Evolutionary conservation across 2,329 filamentous ascomycete genomes (phyloP).

Genomic region (Phialocephala subalpina): DNA sequence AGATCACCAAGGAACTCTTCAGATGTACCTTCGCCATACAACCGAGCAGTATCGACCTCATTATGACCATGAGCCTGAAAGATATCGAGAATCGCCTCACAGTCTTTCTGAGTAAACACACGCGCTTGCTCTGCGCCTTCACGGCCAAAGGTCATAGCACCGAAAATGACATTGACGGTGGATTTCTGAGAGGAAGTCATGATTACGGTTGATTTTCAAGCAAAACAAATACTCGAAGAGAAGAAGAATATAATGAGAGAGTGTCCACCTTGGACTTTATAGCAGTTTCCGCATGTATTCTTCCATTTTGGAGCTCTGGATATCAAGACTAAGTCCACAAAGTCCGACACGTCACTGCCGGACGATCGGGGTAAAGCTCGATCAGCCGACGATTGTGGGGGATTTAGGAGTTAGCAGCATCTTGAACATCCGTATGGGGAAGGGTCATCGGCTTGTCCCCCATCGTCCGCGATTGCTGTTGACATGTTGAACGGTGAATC

Average conservation of each 20-base stretch:
- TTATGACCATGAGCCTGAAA: slow-evolving; percentile 16
- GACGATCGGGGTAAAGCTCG: neutral
- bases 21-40: slow-evolving; percentile 70
- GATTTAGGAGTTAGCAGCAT: neutral
- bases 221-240: neutral
- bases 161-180: slow-evolving; percentile 24
- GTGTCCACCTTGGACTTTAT: neutral
- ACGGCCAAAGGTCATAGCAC: slow-evolving; percentile 27
- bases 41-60: slow-evolving; percentile 59
- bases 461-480: too few relatives aligned
- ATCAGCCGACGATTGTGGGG: neutral
- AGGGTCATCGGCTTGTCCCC: neutral
- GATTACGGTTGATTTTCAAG: neutral
- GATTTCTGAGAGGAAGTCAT: slow-evolving; percentile 19
- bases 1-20: slow-evolving; percentile 67
- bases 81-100: slow-evolving; percentile 7
- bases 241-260: neutral
- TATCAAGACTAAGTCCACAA: neutral
- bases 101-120: slow-evolving; percentile 20
- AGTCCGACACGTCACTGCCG: slow-evolving; percentile 5
- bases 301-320: neutral
- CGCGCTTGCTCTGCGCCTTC: slow-evolving; percentile 21
- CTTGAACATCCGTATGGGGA: neutral
- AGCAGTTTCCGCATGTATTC: neutral
- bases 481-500: too few relatives aligned